These are phyloP conservation scores for Penicillium alfredii DNA, from an alignment of 495 filamentous ascomycete species.

Conservation along the genomic window DNA sequence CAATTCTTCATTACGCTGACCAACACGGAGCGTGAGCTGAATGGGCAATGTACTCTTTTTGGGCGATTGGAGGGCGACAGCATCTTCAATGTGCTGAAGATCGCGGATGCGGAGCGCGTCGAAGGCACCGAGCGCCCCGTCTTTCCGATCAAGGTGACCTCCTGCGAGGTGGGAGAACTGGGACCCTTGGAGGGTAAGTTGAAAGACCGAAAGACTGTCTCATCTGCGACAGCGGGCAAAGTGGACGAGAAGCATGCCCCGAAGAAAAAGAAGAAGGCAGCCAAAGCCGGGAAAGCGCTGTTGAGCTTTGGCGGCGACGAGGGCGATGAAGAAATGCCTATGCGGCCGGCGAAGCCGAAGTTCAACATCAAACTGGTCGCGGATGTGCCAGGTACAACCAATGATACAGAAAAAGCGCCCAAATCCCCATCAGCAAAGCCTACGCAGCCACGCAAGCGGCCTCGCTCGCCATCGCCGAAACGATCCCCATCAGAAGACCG, in stretches of 20 bases:
- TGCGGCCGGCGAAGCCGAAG: slow-evolving; percentile 73
- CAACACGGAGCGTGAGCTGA: slow-evolving; percentile 73
- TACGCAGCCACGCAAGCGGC: slow-evolving; percentile 23
- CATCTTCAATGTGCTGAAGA: slow-evolving; percentile 90
- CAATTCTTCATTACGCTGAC: slow-evolving; percentile 95
- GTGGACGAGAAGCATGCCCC: slow-evolving; percentile 35
- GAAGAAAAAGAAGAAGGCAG: slow-evolving; percentile 72
- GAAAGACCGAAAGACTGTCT: slow-evolving; percentile 55
- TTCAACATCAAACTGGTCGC: slow-evolving; percentile 82
- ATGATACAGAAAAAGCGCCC: slow-evolving; percentile 7
- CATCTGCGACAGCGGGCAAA: slow-evolving; percentile 31
- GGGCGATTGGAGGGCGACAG: slow-evolving; percentile 89
- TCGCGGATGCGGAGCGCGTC: slow-evolving; percentile 77
- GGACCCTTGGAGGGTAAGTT: slow-evolving; percentile 89
- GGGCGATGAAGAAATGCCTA: slow-evolving; percentile 53
- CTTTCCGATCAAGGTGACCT: slow-evolving; percentile 77
- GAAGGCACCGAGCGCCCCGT: slow-evolving; percentile 78
- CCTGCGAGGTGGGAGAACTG: slow-evolving; percentile 66
- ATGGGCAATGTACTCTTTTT: slow-evolving; percentile 89
- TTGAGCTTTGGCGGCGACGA: slow-evolving; percentile 90
- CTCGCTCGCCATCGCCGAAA: slow-evolving; percentile 23
- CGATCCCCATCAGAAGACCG: slow-evolving; percentile 21
- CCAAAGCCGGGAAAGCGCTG: slow-evolving; percentile 69
- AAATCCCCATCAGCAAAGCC: slow-evolving; percentile 8
- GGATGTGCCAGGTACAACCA: slow-evolving; percentile 25